phyloP scores from a whole-genome alignment of 352 stramenopile genomes.

The Globisporangium echinulatum region DNA sequence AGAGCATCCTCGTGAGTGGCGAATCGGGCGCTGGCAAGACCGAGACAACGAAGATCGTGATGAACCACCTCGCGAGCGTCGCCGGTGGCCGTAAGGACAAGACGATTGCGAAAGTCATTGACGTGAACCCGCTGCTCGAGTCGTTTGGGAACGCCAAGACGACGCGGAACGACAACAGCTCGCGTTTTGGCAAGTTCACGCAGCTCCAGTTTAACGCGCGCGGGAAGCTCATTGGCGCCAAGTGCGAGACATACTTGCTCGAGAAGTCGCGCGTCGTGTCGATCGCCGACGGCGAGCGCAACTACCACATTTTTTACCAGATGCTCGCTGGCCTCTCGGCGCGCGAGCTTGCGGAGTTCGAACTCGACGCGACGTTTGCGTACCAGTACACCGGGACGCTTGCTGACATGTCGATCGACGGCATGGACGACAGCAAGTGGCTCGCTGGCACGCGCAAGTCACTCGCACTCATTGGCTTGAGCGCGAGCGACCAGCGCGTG shows the following conservation, averaged over 20 bases:
- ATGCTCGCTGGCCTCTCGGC: conserved; percentile 62
- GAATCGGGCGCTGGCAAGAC: conserved; percentile 92
- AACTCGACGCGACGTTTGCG: conserved; percentile 50
- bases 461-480: conserved; percentile 72
- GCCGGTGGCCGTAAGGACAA: conserved; percentile 82
- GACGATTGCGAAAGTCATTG: conserved; percentile 88
- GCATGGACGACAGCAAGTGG: conserved; percentile 83
- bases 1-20: conserved; percentile 85
- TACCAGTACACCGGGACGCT: conserved; percentile 77
- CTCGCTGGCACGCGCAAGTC: conserved; percentile 73
- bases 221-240: conserved; percentile 78
- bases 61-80: conserved; percentile 84
- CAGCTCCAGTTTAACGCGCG: conserved; percentile 81
- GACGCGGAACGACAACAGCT: conserved; percentile 91
- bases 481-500: conserved; percentile 38
- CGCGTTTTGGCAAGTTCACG: conserved; percentile 88
- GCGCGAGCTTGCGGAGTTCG: conserved; percentile 46
- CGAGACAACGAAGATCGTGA: conserved; percentile 95
- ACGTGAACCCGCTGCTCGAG: conserved; percentile 90
- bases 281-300: conserved; percentile 93
- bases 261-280: conserved; percentile 95
- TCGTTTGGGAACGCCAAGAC: conserved; percentile 95
- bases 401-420: conserved; percentile 75
- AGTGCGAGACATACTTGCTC: conserved; percentile 93
- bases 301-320: conserved; percentile 99